Evolutionary conservation across 2,329 filamentous ascomycete species (phyloP), one percentile per base, ranked within the genome.

Genomic region (Hymenotorrendiella dingleyae): DNA sequence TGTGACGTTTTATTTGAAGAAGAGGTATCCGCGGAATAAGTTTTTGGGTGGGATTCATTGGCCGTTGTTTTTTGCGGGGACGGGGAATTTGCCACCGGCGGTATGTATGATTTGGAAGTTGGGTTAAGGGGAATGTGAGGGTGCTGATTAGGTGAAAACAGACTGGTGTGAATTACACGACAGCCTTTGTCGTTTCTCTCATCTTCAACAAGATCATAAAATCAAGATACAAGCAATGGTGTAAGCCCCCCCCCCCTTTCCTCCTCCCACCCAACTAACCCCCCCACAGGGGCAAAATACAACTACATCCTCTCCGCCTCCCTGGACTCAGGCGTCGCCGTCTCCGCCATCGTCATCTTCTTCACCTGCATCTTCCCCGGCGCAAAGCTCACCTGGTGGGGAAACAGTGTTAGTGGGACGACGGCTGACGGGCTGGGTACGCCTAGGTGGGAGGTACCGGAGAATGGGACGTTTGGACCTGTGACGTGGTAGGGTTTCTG

Each of bases 261-360:
- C 86, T 44, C 86, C 83, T 64, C 86, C 84, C 2, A 6, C 11
- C 11, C 21, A 27, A 22, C 44, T 49, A 20, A 50, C 58, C 72
- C 84, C 21, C 72, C 72, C 12, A 86, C 82, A 82, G 16, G 83
- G 83, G 67, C 84, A 62, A 79, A 82, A 61, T 87, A 86, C 67
- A 87, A 88, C 67, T 88, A 87, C 59, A 72, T 86, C 57, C 76
- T 82, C 1, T 85, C 82, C 17, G 83, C 83, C 0, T 82, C 78
- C 1, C 67, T 88, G 17, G 84, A 87, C 60, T 76, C 76, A 36
- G 84, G 83, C 6, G 69, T 86, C 6, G 77, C 81, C 8, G 60
- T 86, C 12, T 74, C 72, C 19, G 84, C 82, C 0, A 73, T 88
- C 27, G 61, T 87, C 43, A 82, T 87, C 45, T 85, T 87, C 80